Evolutionary conservation across 140 eudicot species (phyloP).

Genomic region (Ambrosia hybrid): DNA sequence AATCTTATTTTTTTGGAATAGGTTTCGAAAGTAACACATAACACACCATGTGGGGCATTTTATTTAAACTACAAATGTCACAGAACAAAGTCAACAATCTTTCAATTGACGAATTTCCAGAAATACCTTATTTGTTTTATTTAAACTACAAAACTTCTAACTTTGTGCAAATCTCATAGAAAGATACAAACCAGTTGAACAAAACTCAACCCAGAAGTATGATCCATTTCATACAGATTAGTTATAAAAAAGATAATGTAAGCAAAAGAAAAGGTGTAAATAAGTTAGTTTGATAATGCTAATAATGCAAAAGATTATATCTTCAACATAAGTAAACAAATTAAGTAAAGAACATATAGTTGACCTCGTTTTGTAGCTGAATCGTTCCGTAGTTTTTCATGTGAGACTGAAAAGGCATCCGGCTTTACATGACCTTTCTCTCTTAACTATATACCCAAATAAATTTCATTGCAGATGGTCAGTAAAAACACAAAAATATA

Average conservation of each 20-base stretch:
- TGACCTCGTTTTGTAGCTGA: constrained; percentile 91
- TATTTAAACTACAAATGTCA: constrained; percentile 49
- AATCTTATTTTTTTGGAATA: too few relatives aligned
- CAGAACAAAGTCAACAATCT: constrained; percentile 14
- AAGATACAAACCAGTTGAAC: not conserved
- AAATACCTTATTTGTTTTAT: not conserved
- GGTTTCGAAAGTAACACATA: too few relatives aligned
- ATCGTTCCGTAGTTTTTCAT: constrained; percentile 77
- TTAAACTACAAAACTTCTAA: not conserved
- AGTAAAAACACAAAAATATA: not conserved
- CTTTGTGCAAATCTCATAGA: not conserved
- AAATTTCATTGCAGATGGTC: not conserved
- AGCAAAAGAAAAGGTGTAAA: constrained; percentile 16
- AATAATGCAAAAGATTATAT: not conserved
- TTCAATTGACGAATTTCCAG: too few relatives aligned
- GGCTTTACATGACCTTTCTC: constrained; percentile 92
- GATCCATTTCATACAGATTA: constrained; percentile 2
- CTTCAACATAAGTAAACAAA: not conserved
- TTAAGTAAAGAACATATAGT: not conserved
- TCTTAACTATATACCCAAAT: constrained; percentile 42
- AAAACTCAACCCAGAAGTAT: not conserved
- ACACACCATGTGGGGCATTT: too few relatives aligned
- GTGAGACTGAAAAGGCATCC: constrained; percentile 61
- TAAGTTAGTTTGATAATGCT: constrained; percentile 25
- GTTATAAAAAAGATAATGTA: not conserved